These are phyloP conservation scores for Trichophyton mentagrophytes DNA, from an alignment of 2,329 filamentous ascomycete species.

Conservation along the genomic window DNA sequence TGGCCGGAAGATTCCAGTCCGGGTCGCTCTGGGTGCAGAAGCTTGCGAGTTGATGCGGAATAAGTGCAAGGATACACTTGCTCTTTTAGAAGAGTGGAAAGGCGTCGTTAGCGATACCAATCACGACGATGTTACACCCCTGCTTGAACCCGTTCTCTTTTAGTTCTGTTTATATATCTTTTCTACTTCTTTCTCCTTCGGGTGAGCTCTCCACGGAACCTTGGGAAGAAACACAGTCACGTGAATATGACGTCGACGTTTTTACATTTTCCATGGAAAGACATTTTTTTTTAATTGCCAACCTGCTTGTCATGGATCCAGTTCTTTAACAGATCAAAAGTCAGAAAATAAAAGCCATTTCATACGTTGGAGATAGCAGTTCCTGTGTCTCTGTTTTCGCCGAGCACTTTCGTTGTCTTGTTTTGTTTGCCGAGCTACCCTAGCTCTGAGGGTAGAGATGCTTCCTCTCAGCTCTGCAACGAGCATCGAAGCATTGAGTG, in stretches of 20 bases:
- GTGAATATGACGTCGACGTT: slow-evolving; percentile 3
- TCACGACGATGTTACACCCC: slow-evolving; percentile 10
- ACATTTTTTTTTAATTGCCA: not conserved
- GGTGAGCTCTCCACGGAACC: not conserved
- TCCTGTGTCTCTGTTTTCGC: not conserved
- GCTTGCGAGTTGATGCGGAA: slow-evolving; percentile 29
- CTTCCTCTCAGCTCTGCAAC: slow-evolving; percentile 27
- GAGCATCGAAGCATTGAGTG: slow-evolving; percentile 80
- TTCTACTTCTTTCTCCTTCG: not conserved
- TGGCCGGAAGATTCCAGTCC: slow-evolving; percentile 40
- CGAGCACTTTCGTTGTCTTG: not conserved
- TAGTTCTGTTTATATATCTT: not conserved
- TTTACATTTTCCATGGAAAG: not conserved
- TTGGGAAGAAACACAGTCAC: not conserved
- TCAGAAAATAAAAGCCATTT: not conserved
- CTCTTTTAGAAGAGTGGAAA: slow-evolving; percentile 40
- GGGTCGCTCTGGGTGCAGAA: slow-evolving; percentile 46
- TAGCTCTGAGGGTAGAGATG: slow-evolving; percentile 11
- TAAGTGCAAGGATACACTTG: slow-evolving; percentile 34
- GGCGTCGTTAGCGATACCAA: slow-evolving; percentile 28
- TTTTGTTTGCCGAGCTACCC: not conserved
- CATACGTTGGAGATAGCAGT: not conserved
- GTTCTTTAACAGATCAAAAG: not conserved
- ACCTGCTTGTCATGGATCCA: not conserved
- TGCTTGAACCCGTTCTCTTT: not conserved